A percentile compares a stretch with the other conserved stretches of the same genome.
Conservation (phyloP, 805 yeast species). For the Kurtzmaniella fragi region DNA sequence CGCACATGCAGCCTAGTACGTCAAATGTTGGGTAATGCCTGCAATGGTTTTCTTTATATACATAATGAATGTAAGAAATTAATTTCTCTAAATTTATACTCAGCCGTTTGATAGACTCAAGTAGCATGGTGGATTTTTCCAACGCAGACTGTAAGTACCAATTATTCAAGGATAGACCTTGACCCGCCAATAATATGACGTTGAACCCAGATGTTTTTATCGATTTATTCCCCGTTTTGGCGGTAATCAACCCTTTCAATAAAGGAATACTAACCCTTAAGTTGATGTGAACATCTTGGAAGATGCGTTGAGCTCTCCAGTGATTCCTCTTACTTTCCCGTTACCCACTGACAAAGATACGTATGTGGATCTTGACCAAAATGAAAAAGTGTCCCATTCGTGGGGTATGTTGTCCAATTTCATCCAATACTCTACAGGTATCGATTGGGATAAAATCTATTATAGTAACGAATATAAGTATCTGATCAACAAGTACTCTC, state of each 20-base stretch:
- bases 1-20: no score
- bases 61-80: no score
- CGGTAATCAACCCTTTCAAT: no score
- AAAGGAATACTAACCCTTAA: not conserved
- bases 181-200: no score
- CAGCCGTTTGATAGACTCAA: no score
- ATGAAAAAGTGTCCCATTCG: conserved; percentile 20
- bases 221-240: no score
- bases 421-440: conserved; percentile 23
- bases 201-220: no score
- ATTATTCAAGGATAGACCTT: no score
- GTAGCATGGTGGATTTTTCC: not conserved
- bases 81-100: no score
- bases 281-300: conserved; percentile 37
- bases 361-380: conserved; percentile 22
- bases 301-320: conserved; percentile 25
- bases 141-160: not conserved
- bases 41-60: no score
- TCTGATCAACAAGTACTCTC: conserved; percentile 27
- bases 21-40: no score
- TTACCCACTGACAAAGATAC: conserved; percentile 33
- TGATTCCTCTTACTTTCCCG: conserved; percentile 31
- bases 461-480: conserved; percentile 27
- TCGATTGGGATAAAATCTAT: conserved; percentile 26
- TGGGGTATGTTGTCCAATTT: conserved; percentile 26